Base-by-base conservation (phyloP, 2,329 filamentous ascomycete species). In the Fusarium sterilihyphosum region DNA sequence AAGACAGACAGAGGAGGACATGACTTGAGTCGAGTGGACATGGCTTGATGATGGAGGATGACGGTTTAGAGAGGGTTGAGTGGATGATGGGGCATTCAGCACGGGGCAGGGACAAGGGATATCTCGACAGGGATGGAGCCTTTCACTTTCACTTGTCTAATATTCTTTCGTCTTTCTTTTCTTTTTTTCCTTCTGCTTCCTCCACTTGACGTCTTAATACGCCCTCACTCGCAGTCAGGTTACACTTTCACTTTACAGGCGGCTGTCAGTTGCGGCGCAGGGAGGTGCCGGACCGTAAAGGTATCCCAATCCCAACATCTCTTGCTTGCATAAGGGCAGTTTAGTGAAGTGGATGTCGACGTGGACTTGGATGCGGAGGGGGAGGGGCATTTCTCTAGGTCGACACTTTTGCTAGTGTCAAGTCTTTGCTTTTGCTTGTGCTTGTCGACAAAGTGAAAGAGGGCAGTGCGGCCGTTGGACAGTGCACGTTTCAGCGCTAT, bases 41-140 rank as follows among this genome's bases (percentile, higher is more conserved):
- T 57, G 57, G 38, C 17, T 65, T 65, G 63, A 68, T 65, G 64
- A 75, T 75, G 70, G 53, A 68, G 61, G 64, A 63, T 53, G 69
- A 69, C 62, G 69, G 50, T 57, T 67, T 68, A 54, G 54, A 72
- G 59, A 60, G 71, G 71, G 61, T 66, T 62, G 65, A 69, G 71
- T 73, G 70, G 74, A 73, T 64, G 74, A 75, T 74, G 75, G 75
- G 75, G 67, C 75, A 77, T 77, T 77, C 70, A 71, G 67, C 74
- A 75, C 74, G 70, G 75, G 74, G 74, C 75, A 77, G 46, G 75
- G 75, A 77, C 75, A 77, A 76, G 74, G 74, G 73, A 69, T 31
- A 58, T 53, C 35, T 38, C 16, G 73, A 69, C 73, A 64, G 53
- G 73, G 73, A 59, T 70, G 49, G 50, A 33, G 59, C 43, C 67